Conservation (phyloP, 192 early-diverging fungal species). For the Anaeromyces robustus region DNA sequence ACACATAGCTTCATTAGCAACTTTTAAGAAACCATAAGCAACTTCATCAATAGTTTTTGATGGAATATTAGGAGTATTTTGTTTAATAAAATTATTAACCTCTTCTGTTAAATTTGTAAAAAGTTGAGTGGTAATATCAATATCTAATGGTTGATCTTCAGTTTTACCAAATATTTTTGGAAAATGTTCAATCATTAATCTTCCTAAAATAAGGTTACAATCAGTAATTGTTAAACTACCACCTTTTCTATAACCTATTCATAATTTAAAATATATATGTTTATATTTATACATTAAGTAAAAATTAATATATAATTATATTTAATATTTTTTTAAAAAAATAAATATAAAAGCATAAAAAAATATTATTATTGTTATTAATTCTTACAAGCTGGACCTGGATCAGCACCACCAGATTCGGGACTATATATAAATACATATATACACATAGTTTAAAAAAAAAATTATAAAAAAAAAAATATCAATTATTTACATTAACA, state of each 20-base stretch:
- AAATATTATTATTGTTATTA: too few species aligned
- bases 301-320: too few species aligned
- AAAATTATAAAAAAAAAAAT: not conserved
- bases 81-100: conserved; percentile 49
- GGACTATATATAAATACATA: conserved; percentile 11
- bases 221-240: conserved; percentile 88
- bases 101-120: conserved; percentile 48
- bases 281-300: too few species aligned
- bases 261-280: too few species aligned
- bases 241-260: conserved; percentile 57
- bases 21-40: conserved; percentile 84
- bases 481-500: too few species aligned
- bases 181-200: conserved; percentile 71
- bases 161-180: conserved; percentile 84
- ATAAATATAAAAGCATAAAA: too few species aligned
- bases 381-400: conserved; percentile 69
- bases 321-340: too few species aligned
- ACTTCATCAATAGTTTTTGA: conserved; percentile 53
- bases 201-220: conserved; percentile 79
- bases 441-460: not conserved
- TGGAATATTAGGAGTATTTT: too few species aligned
- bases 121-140: conserved; percentile 31
- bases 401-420: conserved; percentile 79
- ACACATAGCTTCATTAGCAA: conserved; percentile 95
- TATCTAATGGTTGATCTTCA: conserved; percentile 68